Base-by-base conservation (phyloP, 225 moss, liverwort and hornwort genomes). In the Pleurozium schreberi region DNA sequence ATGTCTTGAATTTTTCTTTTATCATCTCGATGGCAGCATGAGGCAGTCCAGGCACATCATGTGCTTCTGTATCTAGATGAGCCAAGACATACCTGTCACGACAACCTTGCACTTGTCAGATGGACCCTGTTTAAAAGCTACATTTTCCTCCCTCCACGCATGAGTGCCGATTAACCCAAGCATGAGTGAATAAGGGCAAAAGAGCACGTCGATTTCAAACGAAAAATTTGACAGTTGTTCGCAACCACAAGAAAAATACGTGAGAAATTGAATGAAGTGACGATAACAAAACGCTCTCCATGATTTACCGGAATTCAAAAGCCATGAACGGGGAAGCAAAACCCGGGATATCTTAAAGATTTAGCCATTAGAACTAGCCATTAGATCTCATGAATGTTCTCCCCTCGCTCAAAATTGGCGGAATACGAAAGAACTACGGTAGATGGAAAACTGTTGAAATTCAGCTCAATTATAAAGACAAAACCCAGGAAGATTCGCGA, bases 1-100 rank as follows among this genome's bases (percentile, higher is more conserved):
- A 90, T 42, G 96, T 93, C 91, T 90, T 95, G 88, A 99, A 99
- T 77, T 94, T 96, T 26, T 89, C 91, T 80, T 88, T 93, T 67
- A 97, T 74, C 87, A 95, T 92, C 58, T 92, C 88, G 57, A 95
- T 90, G 40, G 97, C 97, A 89, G 95, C 94, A 92, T 92, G 95
- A 61, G 99, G 99, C 64, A 99, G 91, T 86, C 93, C 93, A 52
- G 99, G 96, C 83, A 95, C 95, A 65, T 97, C 94, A 88, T 97
- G 95, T 84, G 97, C 95, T 89, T 99, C 94, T 85, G 95, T 93
- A 79, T 95, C 94, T 81, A 90, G 85, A 88, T 96, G 93, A 85
- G 94, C 94, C 89, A 97, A 89, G 65, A 97, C 85, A 93, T 94
- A 93, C 84, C 96, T 98, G 90, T 40, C 91, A 88, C 80, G 60